Conservation (phyloP, 768 basidiomycete genomes). For the Boletus rubroflammeus region DNA sequence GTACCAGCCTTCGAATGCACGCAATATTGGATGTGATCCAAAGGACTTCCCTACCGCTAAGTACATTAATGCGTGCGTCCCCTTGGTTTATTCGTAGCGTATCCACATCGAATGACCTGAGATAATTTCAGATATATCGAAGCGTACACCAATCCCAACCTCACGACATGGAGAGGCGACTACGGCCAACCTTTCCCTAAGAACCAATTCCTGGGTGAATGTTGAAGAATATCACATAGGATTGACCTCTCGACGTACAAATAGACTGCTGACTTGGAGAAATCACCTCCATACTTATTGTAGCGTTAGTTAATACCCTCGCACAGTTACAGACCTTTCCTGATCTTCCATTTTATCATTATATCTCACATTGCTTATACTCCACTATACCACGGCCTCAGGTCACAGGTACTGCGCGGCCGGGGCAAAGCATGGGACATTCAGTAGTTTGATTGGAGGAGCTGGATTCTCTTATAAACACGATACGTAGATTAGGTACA, state of each 20-base stretch:
- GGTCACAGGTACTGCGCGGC: no score
- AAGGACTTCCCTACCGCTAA: slow-evolving; percentile 59
- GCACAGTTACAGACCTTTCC: neutral
- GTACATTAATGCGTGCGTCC: slow-evolving; percentile 61
- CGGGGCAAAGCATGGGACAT: neutral
- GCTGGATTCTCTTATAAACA: neutral
- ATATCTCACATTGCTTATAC: neutral
- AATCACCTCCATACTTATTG: neutral
- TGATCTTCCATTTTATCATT: neutral
- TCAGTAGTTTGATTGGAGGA: neutral
- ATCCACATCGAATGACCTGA: neutral
- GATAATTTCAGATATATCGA: slow-evolving; percentile 47
- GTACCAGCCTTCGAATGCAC: slow-evolving; percentile 60
- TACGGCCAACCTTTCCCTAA: slow-evolving; percentile 47
- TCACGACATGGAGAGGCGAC: slow-evolving; percentile 43
- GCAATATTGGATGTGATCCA: slow-evolving; percentile 74
- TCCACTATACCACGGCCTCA: neutral
- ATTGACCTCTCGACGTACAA: neutral
- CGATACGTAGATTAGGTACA: neutral
- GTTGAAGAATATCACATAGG: slow-evolving; percentile 24
- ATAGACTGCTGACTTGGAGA: neutral
- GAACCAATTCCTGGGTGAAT: slow-evolving; percentile 44
- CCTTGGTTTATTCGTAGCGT: neutral
- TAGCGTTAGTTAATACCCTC: neutral
- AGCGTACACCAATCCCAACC: slow-evolving; percentile 63